A percentile compares a stretch with the other conserved stretches of the same genome.
phyloP scores from a whole-genome alignment of 305 asterid genomes.

The Stenogyne calaminthoides region DNA sequence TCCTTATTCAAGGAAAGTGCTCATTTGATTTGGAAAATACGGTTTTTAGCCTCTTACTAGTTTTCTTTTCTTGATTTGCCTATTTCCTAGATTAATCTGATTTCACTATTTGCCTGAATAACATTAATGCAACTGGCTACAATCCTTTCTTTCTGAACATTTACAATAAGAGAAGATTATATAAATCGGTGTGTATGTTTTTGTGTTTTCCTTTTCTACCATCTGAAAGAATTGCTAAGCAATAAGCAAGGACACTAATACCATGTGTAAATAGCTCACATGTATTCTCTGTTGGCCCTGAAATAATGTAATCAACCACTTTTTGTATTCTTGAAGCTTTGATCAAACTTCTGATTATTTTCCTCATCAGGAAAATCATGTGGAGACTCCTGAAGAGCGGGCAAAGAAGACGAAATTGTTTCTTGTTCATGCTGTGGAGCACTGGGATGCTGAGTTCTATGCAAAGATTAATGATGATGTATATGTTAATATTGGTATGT shows the following conservation, averaged over 20 bases:
- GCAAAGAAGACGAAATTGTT: slow-evolving; percentile 70
- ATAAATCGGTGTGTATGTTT: background rate
- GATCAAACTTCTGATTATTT: slow-evolving; percentile 19
- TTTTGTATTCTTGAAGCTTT: slow-evolving; percentile 19
- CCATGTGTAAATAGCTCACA: background rate
- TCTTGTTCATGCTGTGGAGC: slow-evolving; percentile 70
- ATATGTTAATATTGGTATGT: slow-evolving; percentile 71
- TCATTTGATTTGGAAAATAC: background rate
- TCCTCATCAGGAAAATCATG: slow-evolving; percentile 58
- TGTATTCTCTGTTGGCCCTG: slow-evolving; percentile 10
- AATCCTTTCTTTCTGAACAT: slow-evolving; percentile 11
- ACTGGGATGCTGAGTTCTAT: slow-evolving; percentile 87
- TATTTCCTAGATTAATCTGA: background rate
- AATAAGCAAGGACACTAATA: background rate
- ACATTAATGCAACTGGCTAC: slow-evolving; percentile 1
- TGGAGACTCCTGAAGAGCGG: slow-evolving; percentile 61
- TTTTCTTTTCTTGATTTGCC: slow-evolving; percentile 6
- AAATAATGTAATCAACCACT: background rate
- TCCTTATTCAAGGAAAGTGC: slow-evolving; percentile 13
- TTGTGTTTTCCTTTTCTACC: slow-evolving; percentile 3
- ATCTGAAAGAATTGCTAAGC: background rate
- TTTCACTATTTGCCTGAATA: background rate
- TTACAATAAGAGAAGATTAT: background rate
- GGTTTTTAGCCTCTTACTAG: slow-evolving; percentile 9
- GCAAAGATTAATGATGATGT: slow-evolving; percentile 78